Evolutionary conservation across 169 alveolate genomes (phyloP), one percentile per base, ranked within the genome.

Genomic region (Plasmodium cynomolgi): DNA sequence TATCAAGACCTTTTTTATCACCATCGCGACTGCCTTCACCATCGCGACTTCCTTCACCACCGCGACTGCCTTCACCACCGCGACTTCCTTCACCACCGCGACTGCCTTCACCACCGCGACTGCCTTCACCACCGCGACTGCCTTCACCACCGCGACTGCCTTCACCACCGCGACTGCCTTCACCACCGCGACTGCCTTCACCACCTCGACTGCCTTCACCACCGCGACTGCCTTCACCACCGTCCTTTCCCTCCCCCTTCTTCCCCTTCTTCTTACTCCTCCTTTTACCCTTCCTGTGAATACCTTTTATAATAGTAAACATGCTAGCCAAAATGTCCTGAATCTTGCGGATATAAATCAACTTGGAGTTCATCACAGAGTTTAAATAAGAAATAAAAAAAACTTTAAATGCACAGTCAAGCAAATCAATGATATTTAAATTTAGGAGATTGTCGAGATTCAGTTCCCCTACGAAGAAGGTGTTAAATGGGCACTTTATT

Each of bases 401-500:
- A 15, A 81, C 83, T 50, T 79, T 88, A 68, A 56, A 88, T 39
- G 90, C 41, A 88, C 88, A 79, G 33, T 88, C 94, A 4, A 88
- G 74, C 33, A 88, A 50, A 79, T 88, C 94, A 41, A 88, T 29
- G 20, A 77, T 88, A 33, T 72, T 88, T 37, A 88, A 29, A 88
- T 88, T 88, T 62, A 88, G 71, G 39, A 88, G 82, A 29, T 88
- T 88, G 9, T 88, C 94, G 5, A 88, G 56, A 17, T 77, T 88
- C 13, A 88, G 73, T 68, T 88, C 94, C 2, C 94, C 94, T 29
- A 88, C 94, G 74, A 88, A 88, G 23, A 88, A 77, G 31, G 94
- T 88, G 54, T 88, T 88, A 34, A 88, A 88, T 58, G 94, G 94
- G 20, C 94, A 56, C 23, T 88, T 88, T 6, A 80, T 80, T 50